These are phyloP conservation scores for Melaleuca quinquenervia DNA, from an alignment of 345 rosid species.

Conservation along the genomic window DNA sequence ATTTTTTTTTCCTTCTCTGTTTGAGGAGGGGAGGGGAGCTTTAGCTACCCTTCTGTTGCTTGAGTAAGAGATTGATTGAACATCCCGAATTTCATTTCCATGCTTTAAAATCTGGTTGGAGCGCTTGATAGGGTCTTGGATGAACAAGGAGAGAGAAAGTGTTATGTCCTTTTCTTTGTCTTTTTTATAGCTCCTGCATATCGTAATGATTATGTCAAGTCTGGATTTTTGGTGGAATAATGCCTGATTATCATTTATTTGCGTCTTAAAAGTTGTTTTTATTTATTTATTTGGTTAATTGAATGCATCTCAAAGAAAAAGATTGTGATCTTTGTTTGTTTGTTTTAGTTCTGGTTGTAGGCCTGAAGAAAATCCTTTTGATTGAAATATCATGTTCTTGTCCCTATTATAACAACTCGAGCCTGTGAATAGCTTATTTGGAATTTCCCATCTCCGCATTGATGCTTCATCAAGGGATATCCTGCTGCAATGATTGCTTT, in stretches of 20 bases:
- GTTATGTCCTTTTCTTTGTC: not conserved
- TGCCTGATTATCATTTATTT: not conserved
- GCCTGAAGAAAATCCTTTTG: not conserved
- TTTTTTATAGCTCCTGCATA: not conserved
- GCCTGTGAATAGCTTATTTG: not conserved
- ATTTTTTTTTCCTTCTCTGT: not conserved
- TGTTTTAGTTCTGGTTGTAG: not conserved
- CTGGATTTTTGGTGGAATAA: not conserved
- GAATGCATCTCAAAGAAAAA: not conserved
- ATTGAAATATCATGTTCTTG: not conserved
- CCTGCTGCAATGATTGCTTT: not conserved
- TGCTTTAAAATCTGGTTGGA: not conserved
- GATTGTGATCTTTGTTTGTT: not conserved
- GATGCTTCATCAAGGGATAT: not conserved
- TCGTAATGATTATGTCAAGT: not conserved
- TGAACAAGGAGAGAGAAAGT: not conserved
- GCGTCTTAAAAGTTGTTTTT: not conserved
- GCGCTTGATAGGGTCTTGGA: not conserved
- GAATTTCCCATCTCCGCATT: not conserved
- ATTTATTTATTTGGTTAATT: not conserved
- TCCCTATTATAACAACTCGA: not conserved
- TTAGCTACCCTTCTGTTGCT: not conserved
- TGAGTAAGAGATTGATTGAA: not conserved
- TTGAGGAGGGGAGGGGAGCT: not conserved
- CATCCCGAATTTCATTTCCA: not conserved